Conservation (phyloP, 805 yeast species). For the Metschnikowia similis region DNA sequence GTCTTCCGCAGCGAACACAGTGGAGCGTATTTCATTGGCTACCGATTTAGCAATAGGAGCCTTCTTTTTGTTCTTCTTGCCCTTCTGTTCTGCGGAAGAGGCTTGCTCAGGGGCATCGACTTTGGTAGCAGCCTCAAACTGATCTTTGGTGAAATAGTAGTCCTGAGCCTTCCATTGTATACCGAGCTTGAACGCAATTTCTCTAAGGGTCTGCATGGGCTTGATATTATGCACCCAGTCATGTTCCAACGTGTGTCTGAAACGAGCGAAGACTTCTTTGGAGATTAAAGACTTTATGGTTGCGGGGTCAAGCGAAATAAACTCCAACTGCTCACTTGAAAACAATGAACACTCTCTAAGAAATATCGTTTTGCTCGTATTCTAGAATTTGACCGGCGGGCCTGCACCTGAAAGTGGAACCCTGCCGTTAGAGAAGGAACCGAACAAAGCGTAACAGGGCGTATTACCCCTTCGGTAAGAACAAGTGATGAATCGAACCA, state of each 20-base stretch:
- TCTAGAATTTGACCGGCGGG: too few relatives aligned
- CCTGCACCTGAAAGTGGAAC: too few relatives aligned
- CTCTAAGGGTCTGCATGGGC: conserved; percentile 54
- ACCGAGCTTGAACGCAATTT: conserved; percentile 74
- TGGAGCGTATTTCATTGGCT: conserved; percentile 19
- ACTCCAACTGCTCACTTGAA: conserved; percentile 35
- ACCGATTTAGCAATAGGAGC: conserved; percentile 1
- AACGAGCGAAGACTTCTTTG: conserved; percentile 57
- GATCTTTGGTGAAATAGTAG: conserved; percentile 46
- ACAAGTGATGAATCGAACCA: too few relatives aligned
- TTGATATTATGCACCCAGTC: conserved; percentile 43
- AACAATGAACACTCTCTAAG: conserved; percentile 37
- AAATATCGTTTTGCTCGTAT: too few relatives aligned
- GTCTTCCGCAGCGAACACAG: conserved; percentile 57
- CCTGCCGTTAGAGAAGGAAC: too few relatives aligned
- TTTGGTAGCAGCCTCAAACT: conserved; percentile 28
- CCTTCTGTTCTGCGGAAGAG: conserved; percentile 15
- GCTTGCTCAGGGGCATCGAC: conserved; percentile 18
- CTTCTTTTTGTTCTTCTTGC: conserved; percentile 31
- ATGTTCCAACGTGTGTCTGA: conserved; percentile 52
- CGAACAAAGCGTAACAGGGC: too few relatives aligned
- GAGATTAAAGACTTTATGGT: conserved; percentile 42
- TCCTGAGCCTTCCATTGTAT: conserved; percentile 69
- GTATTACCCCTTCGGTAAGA: too few relatives aligned
- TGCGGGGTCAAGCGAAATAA: conserved; percentile 44